Percentiles rank a stretch among this genome's conserved stretches.
These are phyloP conservation scores for Trichoderma asperellum DNA, from an alignment of 2,329 filamentous ascomycete genomes.

Conservation along the genomic window DNA sequence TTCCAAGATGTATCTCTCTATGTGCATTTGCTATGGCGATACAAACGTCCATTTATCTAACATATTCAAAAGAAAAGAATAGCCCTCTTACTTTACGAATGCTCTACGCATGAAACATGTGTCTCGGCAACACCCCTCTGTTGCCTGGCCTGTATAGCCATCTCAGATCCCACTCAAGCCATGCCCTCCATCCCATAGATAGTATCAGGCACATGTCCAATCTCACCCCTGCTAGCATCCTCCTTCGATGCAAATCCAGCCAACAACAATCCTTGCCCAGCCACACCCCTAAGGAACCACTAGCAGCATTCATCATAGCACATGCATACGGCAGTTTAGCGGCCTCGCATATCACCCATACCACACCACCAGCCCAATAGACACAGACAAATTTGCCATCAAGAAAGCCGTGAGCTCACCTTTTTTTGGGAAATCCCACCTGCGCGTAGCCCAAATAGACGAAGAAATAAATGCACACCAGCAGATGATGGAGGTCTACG, in stretches of 20 bases:
- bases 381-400: constrained; percentile 1
- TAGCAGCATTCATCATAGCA: constrained; percentile 7
- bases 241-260: neutral
- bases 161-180: neutral
- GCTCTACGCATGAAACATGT: neutral
- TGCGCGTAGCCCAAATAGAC: neutral
- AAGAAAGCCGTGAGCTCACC: neutral
- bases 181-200: neutral
- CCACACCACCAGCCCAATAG: neutral
- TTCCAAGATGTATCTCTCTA: constrained; percentile 7
- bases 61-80: neutral
- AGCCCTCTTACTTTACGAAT: neutral
- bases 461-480: neutral
- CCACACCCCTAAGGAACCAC: neutral
- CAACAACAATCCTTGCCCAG: constrained; percentile 14
- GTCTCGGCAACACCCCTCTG: neutral
- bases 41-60: neutral
- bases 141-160: neutral
- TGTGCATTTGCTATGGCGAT: neutral
- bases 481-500: constrained; percentile 25
- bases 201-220: constrained; percentile 20
- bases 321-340: constrained; percentile 14
- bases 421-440: neutral
- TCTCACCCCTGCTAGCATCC: constrained; percentile 3
- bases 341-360: neutral